Conservation (phyloP, 306 rosid genomes). For the Vigna reflexopilosa region DNA sequence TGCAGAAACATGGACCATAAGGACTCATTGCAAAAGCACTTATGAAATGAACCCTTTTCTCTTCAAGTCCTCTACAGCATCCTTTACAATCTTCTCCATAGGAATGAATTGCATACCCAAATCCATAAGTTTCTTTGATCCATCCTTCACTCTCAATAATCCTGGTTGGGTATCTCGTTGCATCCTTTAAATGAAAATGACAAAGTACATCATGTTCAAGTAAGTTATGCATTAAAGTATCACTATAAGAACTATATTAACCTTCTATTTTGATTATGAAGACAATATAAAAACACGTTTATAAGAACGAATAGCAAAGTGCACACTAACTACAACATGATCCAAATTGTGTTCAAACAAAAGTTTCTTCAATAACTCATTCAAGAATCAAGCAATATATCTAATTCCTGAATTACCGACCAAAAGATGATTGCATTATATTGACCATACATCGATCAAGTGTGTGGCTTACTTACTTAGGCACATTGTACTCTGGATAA, state of each 20-base stretch:
- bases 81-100: constrained; percentile 88
- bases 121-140: constrained; percentile 67
- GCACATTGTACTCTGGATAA: constrained; percentile 76
- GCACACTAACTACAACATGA: neutral
- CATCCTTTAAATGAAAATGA: constrained; percentile 52
- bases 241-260: neutral
- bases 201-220: constrained; percentile 10
- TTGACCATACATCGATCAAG: constrained; percentile 16
- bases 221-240: constrained; percentile 25
- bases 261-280: too few relatives aligned
- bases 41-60: constrained; percentile 71
- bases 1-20: neutral
- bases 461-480: constrained; percentile 56
- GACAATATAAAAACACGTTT: too few relatives aligned
- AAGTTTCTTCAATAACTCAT: constrained; percentile 23
- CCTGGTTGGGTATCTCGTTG: constrained; percentile 81
- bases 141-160: constrained; percentile 71
- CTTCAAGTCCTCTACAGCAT: constrained; percentile 80
- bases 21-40: constrained; percentile 37
- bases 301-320: too few relatives aligned
- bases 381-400: constrained; percentile 12
- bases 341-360: constrained; percentile 24
- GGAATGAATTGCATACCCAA: constrained; percentile 82
- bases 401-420: constrained; percentile 1
- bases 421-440: constrained; percentile 8